Percentiles rank a stretch among this genome's conserved stretches.
These are phyloP conservation scores for Phenoliferia sp. DNA, from an alignment of 1,284 basidiomycete genomes.

Conservation along the genomic window DNA sequence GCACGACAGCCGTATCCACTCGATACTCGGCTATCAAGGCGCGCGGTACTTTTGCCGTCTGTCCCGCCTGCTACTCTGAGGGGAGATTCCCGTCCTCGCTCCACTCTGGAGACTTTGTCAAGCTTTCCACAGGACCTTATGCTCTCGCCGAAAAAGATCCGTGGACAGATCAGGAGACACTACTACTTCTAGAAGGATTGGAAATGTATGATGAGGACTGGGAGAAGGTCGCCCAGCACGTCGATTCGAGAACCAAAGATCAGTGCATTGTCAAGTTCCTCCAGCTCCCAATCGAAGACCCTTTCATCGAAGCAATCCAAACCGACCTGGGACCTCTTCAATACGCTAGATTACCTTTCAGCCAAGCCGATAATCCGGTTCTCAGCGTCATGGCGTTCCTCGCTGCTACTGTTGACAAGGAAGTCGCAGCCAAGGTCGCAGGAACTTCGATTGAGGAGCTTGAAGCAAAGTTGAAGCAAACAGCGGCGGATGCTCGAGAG, in stretches of 20 bases:
- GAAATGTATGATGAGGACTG: conserved; percentile 99
- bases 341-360: conserved; percentile 75
- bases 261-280: conserved; percentile 96
- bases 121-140: conserved; percentile 57
- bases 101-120: conserved; percentile 97
- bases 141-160: conserved; percentile 52
- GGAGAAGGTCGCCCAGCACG: conserved; percentile 85
- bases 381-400: conserved; percentile 98
- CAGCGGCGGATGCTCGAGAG: conserved; percentile 48
- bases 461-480: conserved; percentile 60
- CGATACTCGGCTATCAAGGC: conserved; percentile 79
- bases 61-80: conserved; percentile 85
- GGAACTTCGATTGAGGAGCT: conserved; percentile 72
- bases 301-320: conserved; percentile 56
- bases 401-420: conserved; percentile 77
- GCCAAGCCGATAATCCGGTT: conserved; percentile 92
- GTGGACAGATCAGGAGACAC: conserved; percentile 88
- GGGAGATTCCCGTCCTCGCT: conserved; percentile 93
- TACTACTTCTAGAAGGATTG: conserved; percentile 85
- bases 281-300: conserved; percentile 93
- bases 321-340: conserved; percentile 67
- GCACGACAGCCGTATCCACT: conserved; percentile 52
- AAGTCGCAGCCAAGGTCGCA: conserved; percentile 87
- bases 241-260: conserved; percentile 82
- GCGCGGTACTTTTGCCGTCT: conserved; percentile 61